Evolutionary conservation across 257 asterid genomes (phyloP).

Genomic region (Eustoma russellianum): DNA sequence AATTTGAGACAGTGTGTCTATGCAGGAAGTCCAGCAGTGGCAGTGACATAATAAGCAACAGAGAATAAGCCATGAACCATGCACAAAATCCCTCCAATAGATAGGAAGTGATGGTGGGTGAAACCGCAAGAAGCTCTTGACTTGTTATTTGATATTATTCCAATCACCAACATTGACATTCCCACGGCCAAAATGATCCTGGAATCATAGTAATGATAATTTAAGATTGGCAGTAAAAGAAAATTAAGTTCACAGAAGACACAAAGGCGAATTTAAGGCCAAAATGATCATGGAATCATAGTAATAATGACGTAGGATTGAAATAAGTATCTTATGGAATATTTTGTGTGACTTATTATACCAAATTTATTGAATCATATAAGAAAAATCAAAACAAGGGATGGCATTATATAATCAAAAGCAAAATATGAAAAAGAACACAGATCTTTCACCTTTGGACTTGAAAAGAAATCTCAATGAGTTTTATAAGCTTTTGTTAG

Average conservation of each 20-base stretch:
- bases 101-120: conserved; percentile 58
- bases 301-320: not conserved
- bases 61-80: conserved; percentile 57
- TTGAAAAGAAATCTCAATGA: too few species aligned
- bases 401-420: too few species aligned
- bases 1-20: too few species aligned
- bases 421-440: too few species aligned
- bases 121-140: conserved; percentile 75
- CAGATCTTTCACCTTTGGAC: too few species aligned
- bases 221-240: too few species aligned
- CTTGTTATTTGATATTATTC: conserved; percentile 58
- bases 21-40: conserved; percentile 21
- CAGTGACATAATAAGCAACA: conserved; percentile 55
- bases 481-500: too few species aligned
- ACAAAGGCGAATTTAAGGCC: too few species aligned
- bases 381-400: too few species aligned
- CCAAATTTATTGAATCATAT: too few species aligned
- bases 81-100: conserved; percentile 69
- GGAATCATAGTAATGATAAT: not conserved
- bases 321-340: not conserved
- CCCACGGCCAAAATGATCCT: conserved; percentile 69
- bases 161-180: conserved; percentile 53
- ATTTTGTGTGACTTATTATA: too few species aligned
- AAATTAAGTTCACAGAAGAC: too few species aligned
- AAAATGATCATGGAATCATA: not conserved